Percentiles rank a stretch among this genome's conserved stretches.
Evolutionary conservation across 441 rosid genomes (phyloP).

Genomic region (Pelargonium myrrhifolium): DNA sequence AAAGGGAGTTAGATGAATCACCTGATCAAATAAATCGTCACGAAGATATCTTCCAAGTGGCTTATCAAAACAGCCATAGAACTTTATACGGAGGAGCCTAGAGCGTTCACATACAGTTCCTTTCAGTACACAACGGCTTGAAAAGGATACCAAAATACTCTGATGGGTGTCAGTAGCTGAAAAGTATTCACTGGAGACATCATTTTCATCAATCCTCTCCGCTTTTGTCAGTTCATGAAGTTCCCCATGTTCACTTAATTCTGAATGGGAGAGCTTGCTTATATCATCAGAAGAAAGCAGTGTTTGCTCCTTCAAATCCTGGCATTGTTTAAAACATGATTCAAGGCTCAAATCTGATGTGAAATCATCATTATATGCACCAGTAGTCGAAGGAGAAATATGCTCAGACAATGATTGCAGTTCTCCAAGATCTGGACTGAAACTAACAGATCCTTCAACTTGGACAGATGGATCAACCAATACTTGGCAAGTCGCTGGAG

Average conservation of each 20-base stretch:
- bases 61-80: slow-evolving; percentile 89
- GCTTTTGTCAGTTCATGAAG: slow-evolving; percentile 30
- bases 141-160: slow-evolving; percentile 93
- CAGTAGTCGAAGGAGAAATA: slow-evolving; percentile 29
- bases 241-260: slow-evolving; percentile 32
- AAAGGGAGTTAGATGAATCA: slow-evolving; percentile 33
- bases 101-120: slow-evolving; percentile 95
- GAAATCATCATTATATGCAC: slow-evolving; percentile 26
- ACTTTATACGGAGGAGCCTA: slow-evolving; percentile 87
- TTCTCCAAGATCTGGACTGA: slow-evolving; percentile 30
- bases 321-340: slow-evolving; percentile 23
- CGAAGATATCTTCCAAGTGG: slow-evolving; percentile 89
- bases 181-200: slow-evolving; percentile 50
- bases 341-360: slow-evolving; percentile 25
- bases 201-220: slow-evolving; percentile 39
- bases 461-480: slow-evolving; percentile 24
- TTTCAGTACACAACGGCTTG: slow-evolving; percentile 90
- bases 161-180: slow-evolving; percentile 90
- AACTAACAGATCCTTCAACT: slow-evolving; percentile 31
- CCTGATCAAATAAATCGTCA: slow-evolving; percentile 88
- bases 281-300: slow-evolving; percentile 19
- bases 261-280: slow-evolving; percentile 27
- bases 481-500: slow-evolving; percentile 21
- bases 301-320: slow-evolving; percentile 25
- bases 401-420: slow-evolving; percentile 29